Conservation (phyloP, 2,329 filamentous ascomycete genomes). For the Trichoderma sp. region DNA sequence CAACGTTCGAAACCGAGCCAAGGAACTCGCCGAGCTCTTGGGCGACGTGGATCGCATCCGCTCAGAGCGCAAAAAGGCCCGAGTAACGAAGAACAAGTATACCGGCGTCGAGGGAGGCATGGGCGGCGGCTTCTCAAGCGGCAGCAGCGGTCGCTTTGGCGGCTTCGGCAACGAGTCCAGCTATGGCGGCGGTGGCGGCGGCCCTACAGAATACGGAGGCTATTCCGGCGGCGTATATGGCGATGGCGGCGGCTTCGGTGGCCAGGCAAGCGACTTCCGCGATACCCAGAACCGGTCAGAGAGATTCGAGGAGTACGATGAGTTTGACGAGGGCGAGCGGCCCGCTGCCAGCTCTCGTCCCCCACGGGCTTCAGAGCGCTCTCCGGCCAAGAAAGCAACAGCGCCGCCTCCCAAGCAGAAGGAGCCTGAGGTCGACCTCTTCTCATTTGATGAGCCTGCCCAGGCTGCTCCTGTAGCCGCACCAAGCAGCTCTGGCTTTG, state of each 20-base stretch:
- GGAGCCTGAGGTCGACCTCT: constrained; percentile 86
- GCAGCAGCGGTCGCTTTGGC: constrained; percentile 63
- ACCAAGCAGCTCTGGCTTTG: constrained; percentile 48
- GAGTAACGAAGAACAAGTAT: constrained; percentile 89
- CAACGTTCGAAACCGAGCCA: constrained; percentile 94
- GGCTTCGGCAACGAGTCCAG: constrained; percentile 89
- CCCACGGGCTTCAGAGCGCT: constrained; percentile 34
- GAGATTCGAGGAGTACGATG: constrained; percentile 94
- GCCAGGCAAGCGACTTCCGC: constrained; percentile 66
- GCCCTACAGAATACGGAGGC: constrained; percentile 49
- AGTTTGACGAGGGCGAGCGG: constrained; percentile 75
- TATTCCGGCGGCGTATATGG: constrained; percentile 79
- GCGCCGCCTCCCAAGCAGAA: constrained; percentile 74
- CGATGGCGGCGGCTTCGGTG: constrained; percentile 92
- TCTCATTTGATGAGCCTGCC: constrained; percentile 81
- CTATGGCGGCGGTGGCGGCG: constrained; percentile 57
- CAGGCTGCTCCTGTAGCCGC: constrained; percentile 42
- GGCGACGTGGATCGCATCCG: constrained; percentile 87
- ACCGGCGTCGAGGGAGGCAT: constrained; percentile 85
- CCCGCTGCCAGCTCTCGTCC: constrained; percentile 47
- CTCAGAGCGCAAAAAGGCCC: constrained; percentile 82
- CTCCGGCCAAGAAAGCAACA: constrained; percentile 40
- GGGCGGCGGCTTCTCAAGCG: constrained; percentile 56
- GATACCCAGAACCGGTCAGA: constrained; percentile 62
- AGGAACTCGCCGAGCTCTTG: constrained; percentile 91